Percentiles rank a stretch among this genome's conserved stretches.
Conservation (phyloP, 2,329 filamentous ascomycete species). For the Penicillium nordicum region DNA sequence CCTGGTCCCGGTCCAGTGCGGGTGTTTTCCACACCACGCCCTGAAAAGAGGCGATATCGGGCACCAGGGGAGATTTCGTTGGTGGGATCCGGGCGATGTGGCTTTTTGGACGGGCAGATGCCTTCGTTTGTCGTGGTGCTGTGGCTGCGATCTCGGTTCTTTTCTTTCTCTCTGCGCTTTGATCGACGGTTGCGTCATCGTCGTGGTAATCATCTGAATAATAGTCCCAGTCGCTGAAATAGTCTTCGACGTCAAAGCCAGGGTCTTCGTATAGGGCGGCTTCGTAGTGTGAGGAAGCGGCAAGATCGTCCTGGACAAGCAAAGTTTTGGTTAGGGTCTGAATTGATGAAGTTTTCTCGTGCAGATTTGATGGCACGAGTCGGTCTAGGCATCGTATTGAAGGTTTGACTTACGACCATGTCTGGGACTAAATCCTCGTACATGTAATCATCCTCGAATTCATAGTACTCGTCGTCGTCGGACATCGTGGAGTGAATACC, state of each 20-base stretch:
- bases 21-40: conserved; percentile 42
- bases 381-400: background rate
- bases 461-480: conserved; percentile 39
- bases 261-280: conserved; percentile 41
- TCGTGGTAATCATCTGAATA: conserved; percentile 47
- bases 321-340: conserved; percentile 3
- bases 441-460: conserved; percentile 35
- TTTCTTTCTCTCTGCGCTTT: conserved; percentile 15
- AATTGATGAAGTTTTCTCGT: background rate
- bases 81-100: background rate
- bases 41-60: conserved; percentile 34
- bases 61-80: conserved; percentile 10
- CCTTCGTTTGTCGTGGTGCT: conserved; percentile 18
- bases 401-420: conserved; percentile 29
- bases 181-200: conserved; percentile 38
- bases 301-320: conserved; percentile 41
- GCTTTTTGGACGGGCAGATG: conserved; percentile 3
- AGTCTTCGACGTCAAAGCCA: conserved; percentile 38
- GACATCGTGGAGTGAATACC: conserved; percentile 28
- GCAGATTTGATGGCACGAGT: too few relatives aligned
- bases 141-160: conserved; percentile 7
- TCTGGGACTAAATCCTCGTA: conserved; percentile 36
- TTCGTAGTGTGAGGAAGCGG: conserved; percentile 40
- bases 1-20: conserved; percentile 23
- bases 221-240: conserved; percentile 46